Evolutionary conservation across 805 yeast species (phyloP).

Genomic region (Wickerhamiella allomyrinae): DNA sequence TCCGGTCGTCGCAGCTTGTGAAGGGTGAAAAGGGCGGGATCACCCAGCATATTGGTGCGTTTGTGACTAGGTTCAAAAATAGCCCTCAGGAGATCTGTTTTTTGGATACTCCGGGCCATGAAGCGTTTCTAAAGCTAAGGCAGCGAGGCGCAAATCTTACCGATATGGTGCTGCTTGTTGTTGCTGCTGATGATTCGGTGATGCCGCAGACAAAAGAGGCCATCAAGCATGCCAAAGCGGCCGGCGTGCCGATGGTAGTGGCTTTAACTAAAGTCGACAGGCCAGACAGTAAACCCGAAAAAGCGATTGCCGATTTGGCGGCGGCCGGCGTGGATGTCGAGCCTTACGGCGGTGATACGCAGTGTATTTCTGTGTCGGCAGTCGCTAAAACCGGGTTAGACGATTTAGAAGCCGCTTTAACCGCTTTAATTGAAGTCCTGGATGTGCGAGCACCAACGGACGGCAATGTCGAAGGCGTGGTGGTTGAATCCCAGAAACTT

Average conservation of each 20-base stretch:
- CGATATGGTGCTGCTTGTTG: constrained; percentile 81
- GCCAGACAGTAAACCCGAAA: constrained; percentile 58
- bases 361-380: constrained; percentile 76
- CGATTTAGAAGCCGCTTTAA: constrained; percentile 74
- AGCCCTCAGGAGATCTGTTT: constrained; percentile 72
- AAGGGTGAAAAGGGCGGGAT: constrained; percentile 88
- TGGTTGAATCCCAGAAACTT: constrained; percentile 70
- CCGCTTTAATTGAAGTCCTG: constrained; percentile 68
- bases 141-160: constrained; percentile 92
- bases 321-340: constrained; percentile 71
- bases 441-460: constrained; percentile 52
- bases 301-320: constrained; percentile 65
- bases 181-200: constrained; percentile 94
- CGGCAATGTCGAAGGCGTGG: constrained; percentile 61
- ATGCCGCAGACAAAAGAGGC: constrained; percentile 98
- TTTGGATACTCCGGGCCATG: constrained; percentile 95
- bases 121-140: constrained; percentile 91
- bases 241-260: constrained; percentile 72
- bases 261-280: constrained; percentile 90
- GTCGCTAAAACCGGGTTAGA: constrained; percentile 84
- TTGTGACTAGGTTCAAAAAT: constrained; percentile 65
- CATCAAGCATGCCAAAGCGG: constrained; percentile 73
- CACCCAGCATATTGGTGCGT: constrained; percentile 97
- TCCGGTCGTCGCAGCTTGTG: constrained; percentile 75
- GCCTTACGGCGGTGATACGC: constrained; percentile 90